Evolutionary conservation across 163 green algal genomes (phyloP), one percentile per base, ranked within the genome.

Genomic region (Scenedesmus sp.): DNA sequence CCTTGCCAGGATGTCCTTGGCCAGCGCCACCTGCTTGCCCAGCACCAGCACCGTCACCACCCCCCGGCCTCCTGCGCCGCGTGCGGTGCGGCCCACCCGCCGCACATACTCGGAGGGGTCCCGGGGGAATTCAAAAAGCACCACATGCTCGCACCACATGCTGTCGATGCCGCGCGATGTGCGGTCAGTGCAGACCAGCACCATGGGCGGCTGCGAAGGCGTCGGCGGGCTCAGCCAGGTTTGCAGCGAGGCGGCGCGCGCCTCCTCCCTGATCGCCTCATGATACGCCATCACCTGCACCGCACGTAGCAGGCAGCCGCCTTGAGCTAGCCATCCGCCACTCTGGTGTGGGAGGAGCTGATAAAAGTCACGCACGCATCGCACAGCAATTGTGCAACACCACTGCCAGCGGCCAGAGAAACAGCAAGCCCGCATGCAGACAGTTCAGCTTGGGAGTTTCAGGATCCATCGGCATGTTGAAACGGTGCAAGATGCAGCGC

Each of bases 101-200:
- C 98, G 94, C 20, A 99, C 95, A 82, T 99, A 99, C 93, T 99
- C 98, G 0, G 94, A 98, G 1, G 98, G 98, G 92, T 99, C 98
- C 0, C 97, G 92, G 0, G 98, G 98, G 92, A 99, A 98, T 91
- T 99, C 98, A 92, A 99, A 99, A 83, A 99, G 93, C 89, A 99
- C 96, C 44, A 99, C 98, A 80, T 99, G 98, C 68, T 98, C 95
- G 56, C 98, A 97, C 91, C 93, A 93, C 90, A 93, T 93, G 85
- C 80, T 91, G 89, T 96, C 94, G 46, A 96, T 95, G 87, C 94
- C 97, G 46, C 97, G 89, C 15, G 95, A 97, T 20, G 96, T 96
- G 88, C 97, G 91, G 93, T 99, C 98, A 6, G 98, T 99, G 87
- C 95, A 97, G 42, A 99, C 94, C 43, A 99, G 92, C n/a, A 99